A percentile compares a stretch with the other conserved stretches of the same genome.
Evolutionary conservation across 2,329 filamentous ascomycete genomes (phyloP).

Genomic region (Ophiostoma fasciatum): DNA sequence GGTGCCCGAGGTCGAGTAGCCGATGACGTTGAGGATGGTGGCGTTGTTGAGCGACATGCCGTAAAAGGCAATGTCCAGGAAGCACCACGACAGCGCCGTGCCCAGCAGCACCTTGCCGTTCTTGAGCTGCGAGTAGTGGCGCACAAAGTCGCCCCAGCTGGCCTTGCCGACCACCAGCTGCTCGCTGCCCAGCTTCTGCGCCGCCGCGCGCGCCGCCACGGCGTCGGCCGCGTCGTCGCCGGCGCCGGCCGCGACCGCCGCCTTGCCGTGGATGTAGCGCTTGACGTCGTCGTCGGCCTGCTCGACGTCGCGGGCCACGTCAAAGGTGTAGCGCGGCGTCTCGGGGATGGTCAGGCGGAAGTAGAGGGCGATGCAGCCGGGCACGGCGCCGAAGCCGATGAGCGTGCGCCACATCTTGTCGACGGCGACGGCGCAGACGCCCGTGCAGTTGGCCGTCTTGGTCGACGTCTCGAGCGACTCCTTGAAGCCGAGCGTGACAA

Average conservation of each 20-base stretch:
- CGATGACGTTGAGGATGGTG: constrained; percentile 55
- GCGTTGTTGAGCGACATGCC: constrained; percentile 64
- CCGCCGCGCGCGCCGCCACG: constrained; percentile 46
- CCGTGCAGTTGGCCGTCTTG: constrained; percentile 41
- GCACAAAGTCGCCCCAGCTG: constrained; percentile 54
- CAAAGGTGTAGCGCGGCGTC: constrained; percentile 78
- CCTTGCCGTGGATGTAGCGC: constrained; percentile 55
- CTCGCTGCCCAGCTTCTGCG: constrained; percentile 36
- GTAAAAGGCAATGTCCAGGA: constrained; percentile 49
- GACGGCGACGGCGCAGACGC: constrained; percentile 51
- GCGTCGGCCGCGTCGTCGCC: constrained; percentile 54
- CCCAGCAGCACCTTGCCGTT: constrained; percentile 46
- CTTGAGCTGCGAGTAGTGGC: constrained; percentile 56
- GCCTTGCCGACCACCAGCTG: constrained; percentile 53
- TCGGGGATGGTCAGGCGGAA: constrained; percentile 70
- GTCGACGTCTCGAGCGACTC: constrained; percentile 38
- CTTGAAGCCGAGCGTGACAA: constrained; percentile 59
- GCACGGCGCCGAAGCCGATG: constrained; percentile 68
- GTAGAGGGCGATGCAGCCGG: constrained; percentile 69
- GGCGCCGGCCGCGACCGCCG: constrained; percentile 35
- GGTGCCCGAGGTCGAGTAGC: constrained; percentile 42
- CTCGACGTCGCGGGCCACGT: constrained; percentile 59
- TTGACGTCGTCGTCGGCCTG: constrained; percentile 59
- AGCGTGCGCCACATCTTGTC: constrained; percentile 81
- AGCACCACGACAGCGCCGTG: constrained; percentile 77